Evolutionary conservation across 345 rosid genomes (phyloP), one percentile per base, ranked within the genome.

Genomic region (Moricandia arvensis): DNA sequence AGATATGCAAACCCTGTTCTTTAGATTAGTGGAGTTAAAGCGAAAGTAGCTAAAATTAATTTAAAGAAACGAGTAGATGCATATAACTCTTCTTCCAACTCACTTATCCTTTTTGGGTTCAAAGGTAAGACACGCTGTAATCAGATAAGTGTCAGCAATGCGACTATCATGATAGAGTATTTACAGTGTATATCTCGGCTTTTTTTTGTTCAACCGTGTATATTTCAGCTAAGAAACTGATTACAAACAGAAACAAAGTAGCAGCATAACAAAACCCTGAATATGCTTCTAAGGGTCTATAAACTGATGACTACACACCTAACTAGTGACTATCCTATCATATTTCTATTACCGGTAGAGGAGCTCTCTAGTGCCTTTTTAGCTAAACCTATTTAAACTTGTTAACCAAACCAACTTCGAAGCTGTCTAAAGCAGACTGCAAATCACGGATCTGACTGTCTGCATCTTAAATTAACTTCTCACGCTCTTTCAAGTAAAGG

Each of bases 341-440:
- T 21, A 21, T 21, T 21, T 21, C 24, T 21, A 1, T 21, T 2
- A 21, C 24, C 2, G 45, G 6, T 6, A n/a, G 27, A 69, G 0
- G 21, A 47, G 15, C 5, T 41, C 15, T 41, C 49, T 41, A 11
- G 4, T 41, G 15, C 15, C 21, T 47, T 16, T 47, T 8, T n/a
- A 7, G 21, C 17, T 53, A 53, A 8, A n/a, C 24, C 3, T 2
- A 53, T 17, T 8, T 53, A 53, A 53, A 17, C 27, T 53, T 17
- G 27, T 7, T 11, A 53, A 8, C 27, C 24, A 33, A 66, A 82
- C 77, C n/a, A 70, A 90, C 91, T 2, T 84, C 71, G 53, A 81
- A 45, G 59, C 24, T 63, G n/a, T 68, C 66, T 16, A 85, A 43
- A 82, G 69, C 64, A 35, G 85, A 83, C 51, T 77, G 81, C 10